Percentiles rank a stretch among this genome's conserved stretches.
phyloP scores from a whole-genome alignment of 2,329 filamentous ascomycete genomes.

The Truncatella angustata region DNA sequence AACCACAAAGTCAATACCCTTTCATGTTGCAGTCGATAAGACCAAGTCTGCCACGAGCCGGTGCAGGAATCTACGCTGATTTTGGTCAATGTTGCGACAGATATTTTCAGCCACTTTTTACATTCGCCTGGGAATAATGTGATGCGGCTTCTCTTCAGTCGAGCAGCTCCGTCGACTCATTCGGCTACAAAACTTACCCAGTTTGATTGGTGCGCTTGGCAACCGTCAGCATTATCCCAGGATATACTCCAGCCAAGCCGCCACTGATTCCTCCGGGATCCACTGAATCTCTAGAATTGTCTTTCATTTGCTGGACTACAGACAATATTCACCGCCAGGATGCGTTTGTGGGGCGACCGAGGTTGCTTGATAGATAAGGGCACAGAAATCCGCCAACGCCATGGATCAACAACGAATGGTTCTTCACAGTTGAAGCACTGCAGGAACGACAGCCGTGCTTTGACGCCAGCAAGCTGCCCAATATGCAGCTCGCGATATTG shows the following conservation, averaged over 20 bases:
- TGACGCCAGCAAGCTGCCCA: not conserved
- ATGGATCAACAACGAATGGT: not conserved
- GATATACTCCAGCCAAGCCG: not conserved
- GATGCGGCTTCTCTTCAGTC: too few species aligned
- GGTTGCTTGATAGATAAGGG: not conserved
- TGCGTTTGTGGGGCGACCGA: not conserved
- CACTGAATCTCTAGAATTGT: not conserved
- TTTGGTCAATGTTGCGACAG: too few species aligned
- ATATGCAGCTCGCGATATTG: constrained; percentile 11
- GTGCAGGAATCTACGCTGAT: too few species aligned
- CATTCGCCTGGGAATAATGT: too few species aligned
- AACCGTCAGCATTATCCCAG: not conserved
- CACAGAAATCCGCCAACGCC: not conserved
- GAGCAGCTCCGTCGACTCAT: too few species aligned
- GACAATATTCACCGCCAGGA: not conserved
- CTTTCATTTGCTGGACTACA: not conserved
- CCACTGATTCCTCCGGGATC: not conserved
- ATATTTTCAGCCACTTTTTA: too few species aligned
- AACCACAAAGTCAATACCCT: too few species aligned
- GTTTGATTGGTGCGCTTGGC: not conserved
- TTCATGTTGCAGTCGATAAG: too few species aligned
- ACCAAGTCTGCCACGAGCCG: too few species aligned
- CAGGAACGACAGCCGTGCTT: not conserved
- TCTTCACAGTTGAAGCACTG: not conserved
- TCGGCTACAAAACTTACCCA: too few species aligned